These are phyloP conservation scores for Sclerotinia sclerotiorum DNA, from an alignment of 2,329 filamentous ascomycete genomes.

Conservation along the genomic window DNA sequence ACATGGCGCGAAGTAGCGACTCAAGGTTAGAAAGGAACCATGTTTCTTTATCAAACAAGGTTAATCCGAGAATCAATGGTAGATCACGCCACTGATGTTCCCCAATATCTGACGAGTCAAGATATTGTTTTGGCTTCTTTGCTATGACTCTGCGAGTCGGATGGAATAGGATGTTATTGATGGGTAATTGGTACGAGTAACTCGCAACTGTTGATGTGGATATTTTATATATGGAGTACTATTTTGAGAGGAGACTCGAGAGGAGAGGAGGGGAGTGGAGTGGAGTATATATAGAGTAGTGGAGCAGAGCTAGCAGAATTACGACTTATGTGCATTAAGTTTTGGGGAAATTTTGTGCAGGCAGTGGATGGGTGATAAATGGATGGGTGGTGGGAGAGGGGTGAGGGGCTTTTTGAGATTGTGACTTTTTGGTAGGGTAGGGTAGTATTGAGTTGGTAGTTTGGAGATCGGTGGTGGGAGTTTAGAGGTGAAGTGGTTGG, in stretches of 20 bases:
- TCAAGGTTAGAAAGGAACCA: no score
- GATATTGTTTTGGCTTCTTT: not conserved
- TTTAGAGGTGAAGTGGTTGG: not conserved
- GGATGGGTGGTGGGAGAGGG: not conserved
- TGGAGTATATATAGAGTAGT: not conserved
- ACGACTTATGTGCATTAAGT: slow-evolving; percentile 1
- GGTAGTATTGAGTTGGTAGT: not conserved
- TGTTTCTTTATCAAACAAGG: not conserved
- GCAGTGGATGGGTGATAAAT: not conserved
- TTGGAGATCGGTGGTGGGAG: not conserved
- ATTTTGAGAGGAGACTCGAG: no score
- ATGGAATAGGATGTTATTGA: no score
- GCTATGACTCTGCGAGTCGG: not conserved
- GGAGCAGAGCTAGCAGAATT: not conserved
- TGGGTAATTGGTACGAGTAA: no score
- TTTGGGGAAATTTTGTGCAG: slow-evolving; percentile 2
- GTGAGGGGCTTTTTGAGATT: not conserved
- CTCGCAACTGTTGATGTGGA: no score
- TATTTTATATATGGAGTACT: no score
- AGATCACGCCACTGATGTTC: not conserved
- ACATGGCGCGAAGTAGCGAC: not conserved
- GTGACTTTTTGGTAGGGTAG: not conserved
- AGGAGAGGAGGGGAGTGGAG: not conserved
- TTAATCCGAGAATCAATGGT: slow-evolving; percentile 1
- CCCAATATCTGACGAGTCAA: not conserved